Conservation (phyloP, 371 early-diverging fungal species). For the Homolaphlyctis polyrhiza region DNA sequence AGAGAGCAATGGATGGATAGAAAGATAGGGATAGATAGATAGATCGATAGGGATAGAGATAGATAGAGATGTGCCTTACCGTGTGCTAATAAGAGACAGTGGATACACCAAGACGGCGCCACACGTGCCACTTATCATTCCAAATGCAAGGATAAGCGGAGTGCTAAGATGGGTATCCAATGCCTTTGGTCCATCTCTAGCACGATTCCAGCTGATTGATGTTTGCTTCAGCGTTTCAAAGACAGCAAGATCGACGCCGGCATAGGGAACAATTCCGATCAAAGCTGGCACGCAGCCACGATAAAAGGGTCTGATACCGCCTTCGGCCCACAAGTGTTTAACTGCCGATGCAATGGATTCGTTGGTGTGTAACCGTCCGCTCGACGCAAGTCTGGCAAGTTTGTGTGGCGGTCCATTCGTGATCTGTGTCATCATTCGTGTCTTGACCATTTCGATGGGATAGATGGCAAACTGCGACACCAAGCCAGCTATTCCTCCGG, state of each 20-base stretch:
- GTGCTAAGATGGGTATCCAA: slow-evolving; percentile 38
- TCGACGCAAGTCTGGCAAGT: neutral
- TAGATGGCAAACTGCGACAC: slow-evolving; percentile 81
- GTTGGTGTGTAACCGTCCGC: neutral
- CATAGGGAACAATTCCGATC: slow-evolving; percentile 77
- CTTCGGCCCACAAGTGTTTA: slow-evolving; percentile 50
- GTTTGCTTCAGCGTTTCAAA: slow-evolving; percentile 74
- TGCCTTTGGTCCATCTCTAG: neutral
- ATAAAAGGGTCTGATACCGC: slow-evolving; percentile 66
- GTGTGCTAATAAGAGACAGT: slow-evolving; percentile 67
- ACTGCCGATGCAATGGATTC: slow-evolving; percentile 34
- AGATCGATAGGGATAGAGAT: neutral
- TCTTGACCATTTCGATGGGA: slow-evolving; percentile 80
- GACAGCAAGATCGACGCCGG: slow-evolving; percentile 69
- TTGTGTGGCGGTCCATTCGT: slow-evolving; percentile 2
- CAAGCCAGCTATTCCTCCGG: slow-evolving; percentile 87
- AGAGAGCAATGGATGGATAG: neutral
- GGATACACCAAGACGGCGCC: slow-evolving; percentile 79
- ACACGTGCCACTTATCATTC: slow-evolving; percentile 67
- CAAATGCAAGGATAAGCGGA: slow-evolving; percentile 61
- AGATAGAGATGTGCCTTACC: slow-evolving; percentile 44
- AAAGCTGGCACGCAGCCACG: slow-evolving; percentile 64
- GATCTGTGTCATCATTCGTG: slow-evolving; percentile 67
- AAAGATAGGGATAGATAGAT: slow-evolving; percentile 4
- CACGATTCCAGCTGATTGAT: slow-evolving; percentile 44